Conservation (phyloP, 2,329 filamentous ascomycete species). For the Leptographium radiaticola region DNA sequence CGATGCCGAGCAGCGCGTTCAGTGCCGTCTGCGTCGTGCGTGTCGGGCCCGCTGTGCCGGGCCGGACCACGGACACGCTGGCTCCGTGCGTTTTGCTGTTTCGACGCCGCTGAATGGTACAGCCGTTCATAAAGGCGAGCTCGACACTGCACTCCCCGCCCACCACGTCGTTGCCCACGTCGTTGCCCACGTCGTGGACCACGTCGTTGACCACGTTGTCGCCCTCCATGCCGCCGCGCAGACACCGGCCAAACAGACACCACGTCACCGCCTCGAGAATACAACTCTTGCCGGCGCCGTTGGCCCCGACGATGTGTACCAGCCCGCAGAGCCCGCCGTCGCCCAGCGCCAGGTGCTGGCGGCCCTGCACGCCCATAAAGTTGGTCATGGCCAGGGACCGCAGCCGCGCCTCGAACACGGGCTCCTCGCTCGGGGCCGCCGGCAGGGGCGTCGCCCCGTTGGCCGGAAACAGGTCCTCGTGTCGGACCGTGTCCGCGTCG, state of each 20-base stretch:
- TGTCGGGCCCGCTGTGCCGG: constrained; percentile 13
- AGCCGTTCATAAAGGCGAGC: constrained; percentile 19
- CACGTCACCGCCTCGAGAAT: constrained; percentile 21
- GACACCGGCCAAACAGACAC: constrained; percentile 21
- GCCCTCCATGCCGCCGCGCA: constrained; percentile 16
- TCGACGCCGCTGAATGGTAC: constrained; percentile 17
- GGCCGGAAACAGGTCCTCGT: not conserved
- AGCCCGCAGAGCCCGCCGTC: constrained; percentile 15
- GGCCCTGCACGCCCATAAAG: constrained; percentile 19
- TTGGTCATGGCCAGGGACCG: constrained; percentile 18
- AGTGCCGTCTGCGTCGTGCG: constrained; percentile 16
- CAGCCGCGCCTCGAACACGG: constrained; percentile 16
- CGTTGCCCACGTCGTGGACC: too few species aligned
- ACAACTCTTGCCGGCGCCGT: constrained; percentile 21
- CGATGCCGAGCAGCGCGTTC: constrained; percentile 18
- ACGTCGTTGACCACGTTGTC: constrained; percentile 20
- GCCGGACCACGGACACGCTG: constrained; percentile 16
- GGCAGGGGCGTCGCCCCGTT: not conserved
- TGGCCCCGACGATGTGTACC: constrained; percentile 17
- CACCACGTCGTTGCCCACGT: too few species aligned
- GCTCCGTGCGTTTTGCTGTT: constrained; percentile 15
- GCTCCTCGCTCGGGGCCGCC: not conserved
- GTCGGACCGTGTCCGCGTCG: not conserved
- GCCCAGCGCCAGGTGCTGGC: constrained; percentile 16
- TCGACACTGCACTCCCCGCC: constrained; percentile 17